Percentiles rank a stretch among this genome's conserved stretches.
These are phyloP conservation scores for Trematosphaeria pertusa DNA, from an alignment of 2,329 filamentous ascomycete species.

Conservation along the genomic window DNA sequence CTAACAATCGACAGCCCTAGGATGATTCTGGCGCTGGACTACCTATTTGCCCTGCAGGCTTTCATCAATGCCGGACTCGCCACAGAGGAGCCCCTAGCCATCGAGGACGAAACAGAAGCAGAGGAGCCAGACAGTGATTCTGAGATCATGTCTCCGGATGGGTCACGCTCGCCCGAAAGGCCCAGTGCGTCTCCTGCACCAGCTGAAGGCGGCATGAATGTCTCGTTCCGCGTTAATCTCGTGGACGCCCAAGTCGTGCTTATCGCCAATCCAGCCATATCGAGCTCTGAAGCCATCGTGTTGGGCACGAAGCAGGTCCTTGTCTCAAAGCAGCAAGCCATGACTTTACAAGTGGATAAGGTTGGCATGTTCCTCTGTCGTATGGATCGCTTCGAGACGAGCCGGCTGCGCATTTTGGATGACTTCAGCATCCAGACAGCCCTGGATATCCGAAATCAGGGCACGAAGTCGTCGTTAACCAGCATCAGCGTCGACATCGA, in stretches of 20 bases:
- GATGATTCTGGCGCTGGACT: slow-evolving; percentile 94
- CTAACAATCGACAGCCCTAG: slow-evolving; percentile 93
- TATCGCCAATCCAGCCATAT: slow-evolving; percentile 90
- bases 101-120: slow-evolving; percentile 67
- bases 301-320: slow-evolving; percentile 92
- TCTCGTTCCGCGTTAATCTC: slow-evolving; percentile 90
- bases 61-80: slow-evolving; percentile 77
- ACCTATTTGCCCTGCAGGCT: slow-evolving; percentile 85
- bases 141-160: slow-evolving; percentile 45
- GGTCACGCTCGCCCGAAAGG: slow-evolving; percentile 28
- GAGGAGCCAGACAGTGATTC: slow-evolving; percentile 49
- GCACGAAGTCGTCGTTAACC: slow-evolving; percentile 66
- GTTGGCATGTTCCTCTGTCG: slow-evolving; percentile 98
- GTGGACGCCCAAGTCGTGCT: slow-evolving; percentile 96
- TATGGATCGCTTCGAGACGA: slow-evolving; percentile 97
- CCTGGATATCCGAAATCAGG: slow-evolving; percentile 74
- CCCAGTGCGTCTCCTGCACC: slow-evolving; percentile 32
- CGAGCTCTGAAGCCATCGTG: slow-evolving; percentile 94
- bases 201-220: slow-evolving; percentile 64
- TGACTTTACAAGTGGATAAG: slow-evolving; percentile 91
- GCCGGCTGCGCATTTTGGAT: slow-evolving; percentile 88
- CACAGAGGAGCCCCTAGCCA: slow-evolving; percentile 61
- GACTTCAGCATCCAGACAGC: slow-evolving; percentile 93
- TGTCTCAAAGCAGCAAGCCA: slow-evolving; percentile 89
- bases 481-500: slow-evolving; percentile 89